These are phyloP conservation scores for Arthroderma sp. DNA, from an alignment of 2,329 filamentous ascomycete species.

Conservation along the genomic window DNA sequence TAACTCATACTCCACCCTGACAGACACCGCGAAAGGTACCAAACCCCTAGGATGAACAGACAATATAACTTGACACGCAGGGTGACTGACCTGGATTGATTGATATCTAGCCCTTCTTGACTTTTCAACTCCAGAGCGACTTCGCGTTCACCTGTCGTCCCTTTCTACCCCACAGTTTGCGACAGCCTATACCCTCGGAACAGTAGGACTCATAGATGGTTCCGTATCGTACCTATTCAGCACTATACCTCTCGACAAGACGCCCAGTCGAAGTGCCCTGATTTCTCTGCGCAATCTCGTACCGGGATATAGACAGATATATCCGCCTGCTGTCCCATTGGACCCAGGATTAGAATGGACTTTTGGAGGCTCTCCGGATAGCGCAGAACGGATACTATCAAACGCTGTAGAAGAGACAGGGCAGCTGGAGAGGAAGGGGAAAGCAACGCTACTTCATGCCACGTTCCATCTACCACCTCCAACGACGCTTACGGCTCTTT, in stretches of 20 bases:
- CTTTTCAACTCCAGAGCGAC: conserved; percentile 71
- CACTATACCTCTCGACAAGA: conserved; percentile 59
- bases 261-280: conserved; percentile 55
- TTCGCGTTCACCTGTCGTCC: conserved; percentile 79
- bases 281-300: conserved; percentile 69
- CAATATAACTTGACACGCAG: background rate
- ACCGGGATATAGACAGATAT: conserved; percentile 68
- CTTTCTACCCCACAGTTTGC: conserved; percentile 88
- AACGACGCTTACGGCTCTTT: conserved; percentile 74
- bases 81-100: background rate
- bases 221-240: conserved; percentile 97
- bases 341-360: conserved; percentile 10
- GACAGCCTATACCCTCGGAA: conserved; percentile 84
- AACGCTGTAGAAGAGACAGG: background rate
- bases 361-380: background rate
- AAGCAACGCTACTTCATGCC: conserved; percentile 34
- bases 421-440: conserved; percentile 16
- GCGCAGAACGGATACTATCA: conserved; percentile 31
- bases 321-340: conserved; percentile 30
- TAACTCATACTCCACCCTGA: conserved; percentile 81
- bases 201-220: conserved; percentile 81
- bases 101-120: conserved; percentile 59
- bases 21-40: conserved; percentile 66
- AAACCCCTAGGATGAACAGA: background rate
- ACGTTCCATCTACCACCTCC: conserved; percentile 48